phyloP scores from a whole-genome alignment of 352 stramenopile species.

The Globisporangium paroecandrum region DNA sequence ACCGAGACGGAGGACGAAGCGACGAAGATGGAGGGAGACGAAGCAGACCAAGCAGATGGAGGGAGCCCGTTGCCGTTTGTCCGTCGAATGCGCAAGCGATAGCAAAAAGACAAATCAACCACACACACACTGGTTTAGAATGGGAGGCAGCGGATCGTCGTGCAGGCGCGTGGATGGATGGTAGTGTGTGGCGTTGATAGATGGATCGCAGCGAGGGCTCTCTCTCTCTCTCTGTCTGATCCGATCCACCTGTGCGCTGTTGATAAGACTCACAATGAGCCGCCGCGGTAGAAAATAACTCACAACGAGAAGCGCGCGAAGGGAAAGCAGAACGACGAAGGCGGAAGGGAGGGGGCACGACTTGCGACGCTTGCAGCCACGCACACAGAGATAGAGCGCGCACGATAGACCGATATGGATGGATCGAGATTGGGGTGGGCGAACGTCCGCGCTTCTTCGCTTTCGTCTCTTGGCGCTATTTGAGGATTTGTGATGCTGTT shows the following conservation, averaged over 20 bases:
- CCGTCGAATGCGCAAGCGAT: constrained; percentile 4
- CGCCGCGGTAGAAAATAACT: constrained; percentile 13
- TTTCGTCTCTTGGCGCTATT: constrained; percentile 1
- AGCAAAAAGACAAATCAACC: constrained; percentile 15
- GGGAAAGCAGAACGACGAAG: not conserved
- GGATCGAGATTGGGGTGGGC: not conserved
- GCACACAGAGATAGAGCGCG: not conserved
- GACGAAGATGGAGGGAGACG: not conserved
- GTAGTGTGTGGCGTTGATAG: not conserved
- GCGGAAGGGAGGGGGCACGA: not conserved
- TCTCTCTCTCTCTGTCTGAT: constrained; percentile 2
- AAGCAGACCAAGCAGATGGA: not conserved
- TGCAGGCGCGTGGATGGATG: not conserved
- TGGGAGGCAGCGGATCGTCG: constrained; percentile 2
- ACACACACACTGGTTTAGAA: constrained; percentile 12
- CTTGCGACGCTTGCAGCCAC: not conserved
- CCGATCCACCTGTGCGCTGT: not conserved
- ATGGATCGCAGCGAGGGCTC: not conserved
- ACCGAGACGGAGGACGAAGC: constrained; percentile 1
- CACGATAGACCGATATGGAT: not conserved
- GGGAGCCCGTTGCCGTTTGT: not conserved
- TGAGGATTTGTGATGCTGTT: constrained; percentile 1
- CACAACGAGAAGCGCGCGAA: not conserved
- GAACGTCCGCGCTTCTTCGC: not conserved
- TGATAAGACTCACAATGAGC: constrained; percentile 11